A percentile compares a stretch with the other conserved stretches of the same genome.
Conservation (phyloP, 176 grass and related monocot genomes). For the Otatea glauca region DNA sequence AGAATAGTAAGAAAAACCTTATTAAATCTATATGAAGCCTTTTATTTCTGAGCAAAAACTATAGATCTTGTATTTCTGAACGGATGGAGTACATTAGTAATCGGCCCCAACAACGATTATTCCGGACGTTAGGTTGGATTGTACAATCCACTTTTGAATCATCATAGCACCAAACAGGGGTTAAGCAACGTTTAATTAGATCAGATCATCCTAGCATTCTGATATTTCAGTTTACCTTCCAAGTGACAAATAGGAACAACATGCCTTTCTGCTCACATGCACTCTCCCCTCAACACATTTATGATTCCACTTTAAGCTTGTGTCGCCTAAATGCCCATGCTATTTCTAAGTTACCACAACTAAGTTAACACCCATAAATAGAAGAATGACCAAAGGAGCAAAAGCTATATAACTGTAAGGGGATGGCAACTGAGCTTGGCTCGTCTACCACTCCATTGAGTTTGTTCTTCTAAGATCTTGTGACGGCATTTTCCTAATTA, state of each 20-base stretch:
- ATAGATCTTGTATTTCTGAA: no score
- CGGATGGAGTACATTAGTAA: not conserved
- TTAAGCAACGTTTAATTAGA: not conserved
- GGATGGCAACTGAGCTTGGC: constrained; percentile 20
- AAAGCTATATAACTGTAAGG: constrained; percentile 40
- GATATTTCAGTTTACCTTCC: not conserved
- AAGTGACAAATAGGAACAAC: not conserved
- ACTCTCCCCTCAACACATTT: constrained; percentile 15
- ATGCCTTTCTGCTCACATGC: not conserved
- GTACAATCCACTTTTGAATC: not conserved
- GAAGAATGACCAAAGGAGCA: constrained; percentile 32
- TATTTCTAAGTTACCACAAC: constrained; percentile 40
- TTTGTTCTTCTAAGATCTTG: constrained; percentile 63
- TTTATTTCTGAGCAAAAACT: no score
- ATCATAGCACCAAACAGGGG: not conserved
- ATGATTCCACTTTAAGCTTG: constrained; percentile 28
- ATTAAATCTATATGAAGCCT: no score
- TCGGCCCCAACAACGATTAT: not conserved
- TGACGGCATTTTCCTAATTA: constrained; percentile 55
- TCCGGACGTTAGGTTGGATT: not conserved
- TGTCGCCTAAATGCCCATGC: constrained; percentile 16
- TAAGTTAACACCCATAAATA: constrained; percentile 30
- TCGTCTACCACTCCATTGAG: constrained; percentile 80
- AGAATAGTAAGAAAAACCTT: no score
- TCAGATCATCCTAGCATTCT: not conserved